Conservation (phyloP, 2,329 filamentous ascomycete genomes). For the Calonectria henricotiae region DNA sequence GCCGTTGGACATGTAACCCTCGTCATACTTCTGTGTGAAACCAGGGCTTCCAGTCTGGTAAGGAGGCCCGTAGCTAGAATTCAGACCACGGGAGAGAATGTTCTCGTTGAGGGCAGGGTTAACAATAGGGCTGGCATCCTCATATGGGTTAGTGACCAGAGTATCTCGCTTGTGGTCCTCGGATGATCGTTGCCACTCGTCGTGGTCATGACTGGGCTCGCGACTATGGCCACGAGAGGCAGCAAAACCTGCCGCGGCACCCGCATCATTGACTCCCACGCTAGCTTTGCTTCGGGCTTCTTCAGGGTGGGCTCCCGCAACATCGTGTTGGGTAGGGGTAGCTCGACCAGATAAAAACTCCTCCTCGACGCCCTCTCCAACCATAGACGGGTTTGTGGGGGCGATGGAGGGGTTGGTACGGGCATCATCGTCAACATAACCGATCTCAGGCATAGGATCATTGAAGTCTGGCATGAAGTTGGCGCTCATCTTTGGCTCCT, state of each 20-base stretch:
- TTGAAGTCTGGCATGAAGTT: constrained; percentile 79
- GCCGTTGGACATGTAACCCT: constrained; percentile 90
- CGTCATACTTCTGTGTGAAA: constrained; percentile 78
- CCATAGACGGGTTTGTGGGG: constrained; percentile 61
- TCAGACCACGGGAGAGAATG: constrained; percentile 63
- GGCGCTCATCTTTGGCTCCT: constrained; percentile 74
- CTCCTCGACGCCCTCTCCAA: constrained; percentile 81
- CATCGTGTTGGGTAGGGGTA: constrained; percentile 63
- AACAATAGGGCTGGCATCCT: constrained; percentile 75
- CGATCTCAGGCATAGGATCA: constrained; percentile 85
- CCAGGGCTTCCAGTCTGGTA: constrained; percentile 72
- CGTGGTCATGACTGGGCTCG: constrained; percentile 72
- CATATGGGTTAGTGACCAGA: constrained; percentile 78
- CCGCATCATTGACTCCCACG: constrained; percentile 68
- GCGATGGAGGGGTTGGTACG: constrained; percentile 84
- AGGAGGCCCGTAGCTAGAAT: constrained; percentile 61
- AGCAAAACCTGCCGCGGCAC: constrained; percentile 66
- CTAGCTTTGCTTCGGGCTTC: constrained; percentile 57
- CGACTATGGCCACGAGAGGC: constrained; percentile 64
- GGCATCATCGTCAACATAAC: constrained; percentile 78
- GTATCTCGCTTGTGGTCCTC: constrained; percentile 78
- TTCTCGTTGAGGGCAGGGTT: constrained; percentile 70
- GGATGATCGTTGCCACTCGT: constrained; percentile 77
- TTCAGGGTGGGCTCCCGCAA: constrained; percentile 51
- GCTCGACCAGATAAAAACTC: constrained; percentile 72